Percentiles rank a stretch among this genome's conserved stretches.
phyloP scores from a whole-genome alignment of 2,329 filamentous ascomycete genomes.

The Macrophomina pseudophaseolina region DNA sequence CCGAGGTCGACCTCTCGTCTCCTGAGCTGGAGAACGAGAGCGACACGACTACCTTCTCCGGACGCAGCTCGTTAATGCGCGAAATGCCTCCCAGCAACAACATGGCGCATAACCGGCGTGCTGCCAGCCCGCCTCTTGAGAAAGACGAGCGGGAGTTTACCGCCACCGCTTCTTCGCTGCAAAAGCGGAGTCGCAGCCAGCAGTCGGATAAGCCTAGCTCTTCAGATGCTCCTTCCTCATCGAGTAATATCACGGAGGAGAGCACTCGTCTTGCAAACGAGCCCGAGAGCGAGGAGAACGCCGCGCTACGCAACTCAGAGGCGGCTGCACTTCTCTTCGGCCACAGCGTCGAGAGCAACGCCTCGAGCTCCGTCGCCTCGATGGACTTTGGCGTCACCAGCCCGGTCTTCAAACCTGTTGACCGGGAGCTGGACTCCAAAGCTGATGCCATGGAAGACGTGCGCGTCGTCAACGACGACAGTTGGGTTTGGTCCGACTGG shows the following conservation, averaged over 20 bases:
- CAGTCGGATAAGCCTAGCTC: constrained; percentile 43
- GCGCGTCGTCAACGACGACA: constrained; percentile 39
- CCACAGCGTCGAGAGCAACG: constrained; percentile 35
- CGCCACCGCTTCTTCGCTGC: constrained; percentile 87
- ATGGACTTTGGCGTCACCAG: constrained; percentile 45
- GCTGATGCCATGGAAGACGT: constrained; percentile 35
- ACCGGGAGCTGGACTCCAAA: constrained; percentile 36
- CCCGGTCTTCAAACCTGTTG: constrained; percentile 50
- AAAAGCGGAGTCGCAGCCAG: constrained; percentile 57
- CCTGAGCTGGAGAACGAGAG: constrained; percentile 83
- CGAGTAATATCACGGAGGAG: constrained; percentile 41
- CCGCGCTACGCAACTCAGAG: constrained; percentile 57
- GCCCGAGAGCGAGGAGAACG: constrained; percentile 54
- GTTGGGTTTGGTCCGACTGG: constrained; percentile 51
- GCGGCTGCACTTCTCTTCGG: constrained; percentile 57
- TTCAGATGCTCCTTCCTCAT: constrained; percentile 44
- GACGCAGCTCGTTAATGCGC: constrained; percentile 39
- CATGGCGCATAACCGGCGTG: constrained; percentile 67
- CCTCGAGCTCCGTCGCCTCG: constrained; percentile 1
- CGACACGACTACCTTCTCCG: constrained; percentile 63
- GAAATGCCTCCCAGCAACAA: constrained; percentile 42
- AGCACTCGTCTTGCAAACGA: constrained; percentile 41
- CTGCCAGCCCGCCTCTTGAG: constrained; percentile 86
- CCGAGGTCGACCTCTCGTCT: constrained; percentile 88
- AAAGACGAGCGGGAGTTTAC: constrained; percentile 97